Percentiles rank a stretch among this genome's conserved stretches.
Evolutionary conservation across 2,329 filamentous ascomycete species (phyloP).

Genomic region (Grosmannia huntii): DNA sequence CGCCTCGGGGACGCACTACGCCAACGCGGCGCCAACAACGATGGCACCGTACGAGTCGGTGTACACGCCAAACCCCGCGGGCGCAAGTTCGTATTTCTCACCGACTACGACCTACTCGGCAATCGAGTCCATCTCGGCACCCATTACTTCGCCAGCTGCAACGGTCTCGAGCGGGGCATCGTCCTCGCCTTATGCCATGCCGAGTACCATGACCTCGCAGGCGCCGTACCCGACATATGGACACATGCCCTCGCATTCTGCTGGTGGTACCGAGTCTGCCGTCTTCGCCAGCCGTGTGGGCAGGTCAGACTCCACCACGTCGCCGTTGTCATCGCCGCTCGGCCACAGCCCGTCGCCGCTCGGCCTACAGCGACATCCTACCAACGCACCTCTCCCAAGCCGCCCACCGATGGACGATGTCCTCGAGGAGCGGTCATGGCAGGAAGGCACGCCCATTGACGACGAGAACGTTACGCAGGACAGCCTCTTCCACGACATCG

Average conservation of each 20-base stretch:
- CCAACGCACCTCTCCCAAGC: slow-evolving; percentile 45
- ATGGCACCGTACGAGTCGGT: slow-evolving; percentile 13
- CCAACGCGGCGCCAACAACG: slow-evolving; percentile 12
- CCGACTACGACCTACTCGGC: neutral
- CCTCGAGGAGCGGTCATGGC: slow-evolving; percentile 29
- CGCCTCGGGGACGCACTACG: slow-evolving; percentile 8
- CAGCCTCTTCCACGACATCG: slow-evolving; percentile 44
- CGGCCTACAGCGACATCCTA: slow-evolving; percentile 43
- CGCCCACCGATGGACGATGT: slow-evolving; percentile 31
- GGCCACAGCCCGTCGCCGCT: slow-evolving; percentile 27
- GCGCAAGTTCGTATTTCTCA: slow-evolving; percentile 8
- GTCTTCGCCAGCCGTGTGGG: slow-evolving; percentile 30
- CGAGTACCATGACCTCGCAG: slow-evolving; percentile 22
- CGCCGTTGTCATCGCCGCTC: slow-evolving; percentile 32
- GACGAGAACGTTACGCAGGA: slow-evolving; percentile 34
- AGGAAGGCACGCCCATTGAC: slow-evolving; percentile 16
- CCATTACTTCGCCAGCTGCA: slow-evolving; percentile 3
- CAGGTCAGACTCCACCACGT: slow-evolving; percentile 37
- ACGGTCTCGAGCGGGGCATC: slow-evolving; percentile 6
- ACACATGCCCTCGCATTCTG: neutral
- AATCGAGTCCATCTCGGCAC: slow-evolving; percentile 26
- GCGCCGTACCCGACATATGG: slow-evolving; percentile 35
- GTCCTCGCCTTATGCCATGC: slow-evolving; percentile 12
- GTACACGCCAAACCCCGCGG: slow-evolving; percentile 11
- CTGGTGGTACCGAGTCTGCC: slow-evolving; percentile 29